These are phyloP conservation scores for Raphanus raphanistrum DNA, from an alignment of 345 rosid species.

Conservation along the genomic window DNA sequence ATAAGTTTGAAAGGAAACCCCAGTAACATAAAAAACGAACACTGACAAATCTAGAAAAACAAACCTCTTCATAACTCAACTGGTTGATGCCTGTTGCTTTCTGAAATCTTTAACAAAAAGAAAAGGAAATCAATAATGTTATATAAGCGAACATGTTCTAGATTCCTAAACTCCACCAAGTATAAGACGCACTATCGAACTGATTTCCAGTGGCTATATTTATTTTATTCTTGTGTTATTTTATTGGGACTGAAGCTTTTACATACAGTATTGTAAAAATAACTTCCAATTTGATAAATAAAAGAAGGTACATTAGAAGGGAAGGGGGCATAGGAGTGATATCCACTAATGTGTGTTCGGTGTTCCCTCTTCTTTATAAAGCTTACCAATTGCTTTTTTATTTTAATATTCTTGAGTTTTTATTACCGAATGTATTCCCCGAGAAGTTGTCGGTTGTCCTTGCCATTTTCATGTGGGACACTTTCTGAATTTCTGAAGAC, in stretches of 20 bases:
- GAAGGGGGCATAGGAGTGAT: not conserved
- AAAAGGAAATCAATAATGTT: not conserved
- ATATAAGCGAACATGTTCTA: constrained; percentile 4
- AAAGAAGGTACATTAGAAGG: constrained; percentile 4
- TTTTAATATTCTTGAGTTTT: not conserved
- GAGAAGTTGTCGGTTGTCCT: constrained; percentile 27
- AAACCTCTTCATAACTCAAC: not conserved
- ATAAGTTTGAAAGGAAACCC: no score
- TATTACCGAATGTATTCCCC: not conserved
- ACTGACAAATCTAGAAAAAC: not conserved
- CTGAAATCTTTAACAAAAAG: not conserved
- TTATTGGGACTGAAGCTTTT: not conserved
- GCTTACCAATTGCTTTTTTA: not conserved
- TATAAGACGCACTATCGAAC: constrained; percentile 15
- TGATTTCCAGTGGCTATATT: constrained; percentile 1
- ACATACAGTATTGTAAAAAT: not conserved
- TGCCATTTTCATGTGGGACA: constrained; percentile 10
- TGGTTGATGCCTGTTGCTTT: not conserved
- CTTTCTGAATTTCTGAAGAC: not conserved
- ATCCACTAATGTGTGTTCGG: constrained; percentile 21
- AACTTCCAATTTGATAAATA: not conserved
- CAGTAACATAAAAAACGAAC: no score
- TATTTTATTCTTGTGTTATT: not conserved
- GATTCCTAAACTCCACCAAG: constrained; percentile 15
- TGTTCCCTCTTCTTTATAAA: not conserved